These are phyloP conservation scores for Saccharomyces hybrid DNA, from an alignment of 1,139 yeast genomes.

Conservation along the genomic window DNA sequence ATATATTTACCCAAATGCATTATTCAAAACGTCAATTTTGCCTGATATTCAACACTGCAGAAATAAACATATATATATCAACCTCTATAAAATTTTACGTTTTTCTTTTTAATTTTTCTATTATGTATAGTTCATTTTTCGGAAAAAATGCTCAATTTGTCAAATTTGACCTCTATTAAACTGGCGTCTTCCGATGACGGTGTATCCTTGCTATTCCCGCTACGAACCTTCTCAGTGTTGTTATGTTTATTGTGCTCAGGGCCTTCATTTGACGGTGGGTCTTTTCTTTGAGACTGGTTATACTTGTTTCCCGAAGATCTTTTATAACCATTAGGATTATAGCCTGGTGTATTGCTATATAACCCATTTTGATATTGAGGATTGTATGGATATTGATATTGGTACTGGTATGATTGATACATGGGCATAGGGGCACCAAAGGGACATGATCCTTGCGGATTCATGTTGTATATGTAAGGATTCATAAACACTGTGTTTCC, in stretches of 20 bases:
- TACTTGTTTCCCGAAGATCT: background rate
- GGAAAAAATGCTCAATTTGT: background rate
- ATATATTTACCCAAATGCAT: background rate
- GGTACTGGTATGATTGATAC: slow-evolving; percentile 2
- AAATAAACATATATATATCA: background rate
- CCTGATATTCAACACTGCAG: too few species aligned
- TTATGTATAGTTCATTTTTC: background rate
- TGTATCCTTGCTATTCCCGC: background rate
- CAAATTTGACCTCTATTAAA: background rate
- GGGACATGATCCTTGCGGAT: background rate
- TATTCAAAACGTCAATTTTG: background rate
- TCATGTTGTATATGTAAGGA: background rate
- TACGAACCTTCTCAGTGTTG: background rate
- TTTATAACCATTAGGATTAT: background rate
- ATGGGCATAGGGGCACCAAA: background rate
- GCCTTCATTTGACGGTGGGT: background rate
- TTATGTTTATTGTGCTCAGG: background rate
- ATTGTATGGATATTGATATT: slow-evolving; percentile 2
- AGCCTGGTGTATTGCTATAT: background rate
- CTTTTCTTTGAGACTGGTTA: background rate
- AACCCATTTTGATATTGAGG: background rate
- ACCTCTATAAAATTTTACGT: background rate
- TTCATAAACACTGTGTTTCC: background rate
- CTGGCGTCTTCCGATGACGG: background rate
- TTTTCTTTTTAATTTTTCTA: background rate